Evolutionary conservation across 225 moss, liverwort and hornwort genomes (phyloP).

Genomic region (Sphagnum tenellum): DNA sequence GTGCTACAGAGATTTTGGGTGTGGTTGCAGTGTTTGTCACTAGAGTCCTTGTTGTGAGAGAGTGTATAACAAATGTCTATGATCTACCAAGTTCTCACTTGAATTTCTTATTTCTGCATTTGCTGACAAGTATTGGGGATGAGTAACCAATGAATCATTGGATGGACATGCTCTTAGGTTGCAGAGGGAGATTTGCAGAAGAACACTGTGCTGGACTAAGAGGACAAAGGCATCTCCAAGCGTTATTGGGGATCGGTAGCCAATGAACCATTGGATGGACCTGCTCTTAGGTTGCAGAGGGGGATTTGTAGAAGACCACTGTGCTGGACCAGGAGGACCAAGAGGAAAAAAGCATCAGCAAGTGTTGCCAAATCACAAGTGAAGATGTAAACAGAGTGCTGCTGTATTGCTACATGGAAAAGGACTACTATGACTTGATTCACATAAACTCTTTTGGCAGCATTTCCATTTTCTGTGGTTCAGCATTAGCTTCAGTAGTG

Average conservation of each 20-base stretch:
- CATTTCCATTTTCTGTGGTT: conserved; percentile 67
- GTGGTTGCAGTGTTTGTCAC: too few species aligned
- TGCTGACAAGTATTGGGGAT: too few species aligned
- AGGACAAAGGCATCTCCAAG: too few species aligned
- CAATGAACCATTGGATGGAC: background rate
- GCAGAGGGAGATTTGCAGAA: conserved; percentile 6
- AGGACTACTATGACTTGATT: conserved; percentile 78
- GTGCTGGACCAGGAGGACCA: conserved; percentile 5
- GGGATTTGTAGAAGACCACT: conserved; percentile 3
- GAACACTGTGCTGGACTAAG: too few species aligned
- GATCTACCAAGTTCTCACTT: too few species aligned
- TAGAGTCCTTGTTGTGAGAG: too few species aligned
- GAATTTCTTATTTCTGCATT: too few species aligned
- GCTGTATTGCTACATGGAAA: conserved; percentile 58
- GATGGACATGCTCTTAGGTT: conserved; percentile 9
- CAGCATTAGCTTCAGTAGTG: conserved; percentile 69
- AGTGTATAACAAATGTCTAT: too few species aligned
- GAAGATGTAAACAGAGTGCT: conserved; percentile 89
- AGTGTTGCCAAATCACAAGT: conserved; percentile 68
- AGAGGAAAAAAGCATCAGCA: conserved; percentile 9
- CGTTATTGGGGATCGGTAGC: too few species aligned
- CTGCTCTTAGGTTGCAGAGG: conserved; percentile 15
- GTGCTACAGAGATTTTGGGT: too few species aligned
- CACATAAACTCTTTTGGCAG: conserved; percentile 91
- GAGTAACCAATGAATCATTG: background rate